These are phyloP conservation scores for Rhizomucor pusillus DNA, from an alignment of 371 early-diverging fungal species.

Conservation along the genomic window DNA sequence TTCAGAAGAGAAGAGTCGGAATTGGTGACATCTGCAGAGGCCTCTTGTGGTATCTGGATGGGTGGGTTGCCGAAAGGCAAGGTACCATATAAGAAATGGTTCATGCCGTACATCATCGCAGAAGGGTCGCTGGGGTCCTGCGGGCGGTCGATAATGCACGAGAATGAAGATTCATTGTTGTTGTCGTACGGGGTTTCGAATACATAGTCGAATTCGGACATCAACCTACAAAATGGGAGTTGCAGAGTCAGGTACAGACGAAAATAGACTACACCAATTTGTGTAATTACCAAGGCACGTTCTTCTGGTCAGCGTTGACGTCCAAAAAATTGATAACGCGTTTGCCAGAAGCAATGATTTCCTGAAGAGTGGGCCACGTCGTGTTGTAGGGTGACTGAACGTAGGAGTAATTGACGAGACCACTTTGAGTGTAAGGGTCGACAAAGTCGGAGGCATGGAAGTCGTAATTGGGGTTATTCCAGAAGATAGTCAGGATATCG, in stretches of 20 bases:
- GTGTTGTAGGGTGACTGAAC: conserved; percentile 34
- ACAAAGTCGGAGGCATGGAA: conserved; percentile 50
- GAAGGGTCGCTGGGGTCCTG: conserved; percentile 23
- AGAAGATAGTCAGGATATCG: conserved; percentile 71
- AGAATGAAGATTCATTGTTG: conserved; percentile 33
- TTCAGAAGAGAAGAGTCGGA: conserved; percentile 29
- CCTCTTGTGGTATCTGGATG: conserved; percentile 53
- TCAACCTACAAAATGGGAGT: conserved; percentile 35
- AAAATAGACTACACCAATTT: not conserved
- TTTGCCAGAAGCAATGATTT: conserved; percentile 64
- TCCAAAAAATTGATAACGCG: conserved; percentile 68
- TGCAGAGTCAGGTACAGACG: not conserved
- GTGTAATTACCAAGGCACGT: conserved; percentile 59
- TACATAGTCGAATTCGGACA: conserved; percentile 51
- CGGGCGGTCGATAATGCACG: conserved; percentile 58
- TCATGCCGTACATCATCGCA: conserved; percentile 57
- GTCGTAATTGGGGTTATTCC: conserved; percentile 58
- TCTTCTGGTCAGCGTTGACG: conserved; percentile 44
- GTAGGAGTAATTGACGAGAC: conserved; percentile 54
- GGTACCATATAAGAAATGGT: conserved; percentile 54
- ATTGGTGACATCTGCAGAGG: conserved; percentile 50
- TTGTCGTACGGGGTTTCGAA: conserved; percentile 61
- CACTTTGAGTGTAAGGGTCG: conserved; percentile 53
- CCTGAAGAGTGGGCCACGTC: conserved; percentile 68
- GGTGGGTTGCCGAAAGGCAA: conserved; percentile 25